These are phyloP conservation scores for Lasiosphaeris hirsuta DNA, from an alignment of 495 filamentous ascomycete species.

Conservation along the genomic window DNA sequence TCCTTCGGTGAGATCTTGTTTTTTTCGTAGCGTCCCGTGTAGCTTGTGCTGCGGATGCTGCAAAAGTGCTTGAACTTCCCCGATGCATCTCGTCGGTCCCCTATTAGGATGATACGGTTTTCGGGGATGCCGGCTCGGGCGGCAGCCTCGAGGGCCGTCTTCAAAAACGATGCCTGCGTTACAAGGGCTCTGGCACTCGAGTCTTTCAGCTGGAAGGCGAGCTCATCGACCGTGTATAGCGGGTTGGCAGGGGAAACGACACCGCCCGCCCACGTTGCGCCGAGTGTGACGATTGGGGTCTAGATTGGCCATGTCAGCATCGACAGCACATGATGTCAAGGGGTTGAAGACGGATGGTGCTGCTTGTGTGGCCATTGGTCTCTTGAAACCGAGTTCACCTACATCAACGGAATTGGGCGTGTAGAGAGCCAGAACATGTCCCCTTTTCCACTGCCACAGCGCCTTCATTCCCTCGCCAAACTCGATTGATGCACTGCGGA, in stretches of 20 bases:
- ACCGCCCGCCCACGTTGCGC: conserved; percentile 80
- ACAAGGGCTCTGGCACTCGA: conserved; percentile 72
- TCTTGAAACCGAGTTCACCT: too few species aligned
- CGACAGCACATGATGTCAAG: conserved; percentile 22
- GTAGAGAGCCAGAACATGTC: conserved; percentile 68
- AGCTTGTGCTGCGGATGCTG: conserved; percentile 59
- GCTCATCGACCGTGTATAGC: conserved; percentile 77
- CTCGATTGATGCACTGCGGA: conserved; percentile 60
- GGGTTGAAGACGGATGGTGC: neutral
- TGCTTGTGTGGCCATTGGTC: neutral
- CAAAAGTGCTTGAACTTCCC: conserved; percentile 71
- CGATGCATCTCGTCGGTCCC: conserved; percentile 63
- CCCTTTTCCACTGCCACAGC: conserved; percentile 73
- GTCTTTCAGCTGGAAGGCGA: conserved; percentile 84
- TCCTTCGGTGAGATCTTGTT: conserved; percentile 50
- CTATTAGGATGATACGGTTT: conserved; percentile 71
- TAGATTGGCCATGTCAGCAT: neutral
- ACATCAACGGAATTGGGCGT: conserved; percentile 66
- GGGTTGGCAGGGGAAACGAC: conserved; percentile 82
- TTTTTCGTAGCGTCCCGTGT: conserved; percentile 37
- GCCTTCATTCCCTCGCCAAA: conserved; percentile 78
- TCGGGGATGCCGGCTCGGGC: conserved; percentile 61
- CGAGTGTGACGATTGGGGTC: conserved; percentile 71
- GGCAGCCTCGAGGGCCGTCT: conserved; percentile 63
- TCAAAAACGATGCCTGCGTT: conserved; percentile 61